A percentile compares a stretch with the other conserved stretches of the same genome.
Evolutionary conservation across 345 rosid species (phyloP).

Genomic region (Pseudoturritis turrita): DNA sequence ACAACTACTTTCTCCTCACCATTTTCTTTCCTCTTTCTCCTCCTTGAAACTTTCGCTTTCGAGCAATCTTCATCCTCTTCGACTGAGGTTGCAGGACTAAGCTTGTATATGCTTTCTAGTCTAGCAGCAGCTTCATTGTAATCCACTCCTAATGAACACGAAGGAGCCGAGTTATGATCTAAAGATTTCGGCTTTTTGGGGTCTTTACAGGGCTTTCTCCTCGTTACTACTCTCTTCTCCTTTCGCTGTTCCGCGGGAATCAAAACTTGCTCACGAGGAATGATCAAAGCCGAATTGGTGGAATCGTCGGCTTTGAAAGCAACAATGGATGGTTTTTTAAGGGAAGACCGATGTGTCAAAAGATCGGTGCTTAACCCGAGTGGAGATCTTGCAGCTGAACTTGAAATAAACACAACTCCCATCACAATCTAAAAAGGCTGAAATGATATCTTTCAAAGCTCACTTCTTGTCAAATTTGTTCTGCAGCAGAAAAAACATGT

Average conservation of each 20-base stretch:
- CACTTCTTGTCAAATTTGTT: neutral
- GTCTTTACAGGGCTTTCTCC: slow-evolving; percentile 37
- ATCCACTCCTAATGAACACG: slow-evolving; percentile 48
- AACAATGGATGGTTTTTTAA: slow-evolving; percentile 51
- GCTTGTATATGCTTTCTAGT: slow-evolving; percentile 77
- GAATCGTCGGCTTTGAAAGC: slow-evolving; percentile 71
- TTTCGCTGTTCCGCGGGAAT: slow-evolving; percentile 45
- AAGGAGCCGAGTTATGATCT: slow-evolving; percentile 36
- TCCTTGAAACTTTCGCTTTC: slow-evolving; percentile 27
- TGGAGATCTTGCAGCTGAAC: slow-evolving; percentile 72
- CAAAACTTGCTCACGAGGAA: slow-evolving; percentile 41
- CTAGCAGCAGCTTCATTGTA: slow-evolving; percentile 90
- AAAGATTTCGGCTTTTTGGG: slow-evolving; percentile 29
- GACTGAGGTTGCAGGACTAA: slow-evolving; percentile 50
- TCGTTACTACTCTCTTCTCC: slow-evolving; percentile 37
- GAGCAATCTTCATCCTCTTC: slow-evolving; percentile 34
- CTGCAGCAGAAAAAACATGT: slow-evolving; percentile 11
- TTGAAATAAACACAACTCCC: slow-evolving; percentile 88
- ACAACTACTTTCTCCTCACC: slow-evolving; percentile 43
- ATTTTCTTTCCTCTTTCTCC: slow-evolving; percentile 43
- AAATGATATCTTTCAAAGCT: neutral
- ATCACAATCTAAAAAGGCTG: slow-evolving; percentile 46
- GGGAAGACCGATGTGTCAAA: slow-evolving; percentile 34
- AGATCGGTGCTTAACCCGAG: slow-evolving; percentile 48
- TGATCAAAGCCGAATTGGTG: slow-evolving; percentile 40